Evolutionary conservation across 768 basidiomycete species (phyloP), one percentile per base, ranked within the genome.

Genomic region (Exidia glandulosa): DNA sequence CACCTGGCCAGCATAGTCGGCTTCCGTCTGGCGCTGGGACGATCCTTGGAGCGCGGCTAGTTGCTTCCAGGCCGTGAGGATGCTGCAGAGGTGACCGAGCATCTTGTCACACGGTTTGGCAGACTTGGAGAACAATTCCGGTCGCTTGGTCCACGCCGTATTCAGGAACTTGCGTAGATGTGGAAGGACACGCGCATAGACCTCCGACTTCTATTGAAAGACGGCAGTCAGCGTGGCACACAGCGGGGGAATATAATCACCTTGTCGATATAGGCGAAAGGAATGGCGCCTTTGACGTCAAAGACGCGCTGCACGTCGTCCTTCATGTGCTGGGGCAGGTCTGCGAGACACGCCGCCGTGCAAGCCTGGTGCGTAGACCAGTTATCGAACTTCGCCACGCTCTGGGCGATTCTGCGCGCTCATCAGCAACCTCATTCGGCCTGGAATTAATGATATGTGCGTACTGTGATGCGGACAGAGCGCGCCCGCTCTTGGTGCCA

Each of bases 1-100:
- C 79, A 82, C 80, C 56, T 78, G 79, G n/a, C 76, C 75, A 16
- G 74, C 79, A 60, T 75, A 81, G 62, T 82, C 82, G 1, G 81
- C 79, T 63, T 83, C 81, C 2, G 78, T 80, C 70, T 75, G 77
- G 64, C 73, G 80, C 57, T 79, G 76, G 23, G 73, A 73, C 4
- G 74, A 74, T 4, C 67, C 67, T n/a, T 68, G 73, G 78, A 82
- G 80, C 59, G 66, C 68, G 9, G 67, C 65, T 6, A 81, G 69
- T 34, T 72, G 72, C 30, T 73, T 70, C 79, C 80, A 82, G 16
- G 79, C 77, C 3, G 69, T 68, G 57, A 73, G 77, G 9, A 81
- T 77, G 3, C 63, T 66, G 30, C 70, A 68, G 31, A 81, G 62
- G 31, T 76, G 76, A 19, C 73, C 69, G 56, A 75, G 70, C 7